A percentile compares a stretch with the other conserved stretches of the same genome.
Conservation (phyloP, 768 basidiomycete genomes). For the Xerocomellus intermedius region DNA sequence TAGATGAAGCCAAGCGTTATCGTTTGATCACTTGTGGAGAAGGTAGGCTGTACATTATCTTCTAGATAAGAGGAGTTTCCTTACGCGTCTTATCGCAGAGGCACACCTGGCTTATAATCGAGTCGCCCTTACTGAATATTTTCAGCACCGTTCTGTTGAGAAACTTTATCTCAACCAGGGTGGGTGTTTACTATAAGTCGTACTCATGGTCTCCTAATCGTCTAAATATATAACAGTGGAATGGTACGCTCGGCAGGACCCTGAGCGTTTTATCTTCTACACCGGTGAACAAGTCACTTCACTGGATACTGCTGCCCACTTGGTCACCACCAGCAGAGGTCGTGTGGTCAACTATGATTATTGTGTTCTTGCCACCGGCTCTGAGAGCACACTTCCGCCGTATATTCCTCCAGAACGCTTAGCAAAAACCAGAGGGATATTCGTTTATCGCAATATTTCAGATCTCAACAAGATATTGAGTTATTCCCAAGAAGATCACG, state of each 20-base stretch:
- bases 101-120: conserved; percentile 54
- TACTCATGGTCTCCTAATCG: not conserved
- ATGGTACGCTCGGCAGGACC: conserved; percentile 62
- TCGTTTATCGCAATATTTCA: conserved; percentile 70
- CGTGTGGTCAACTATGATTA: conserved; percentile 53
- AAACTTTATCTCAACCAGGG: conserved; percentile 59
- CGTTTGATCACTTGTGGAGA: conserved; percentile 62
- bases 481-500: conserved; percentile 48
- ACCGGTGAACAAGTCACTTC: conserved; percentile 47
- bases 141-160: conserved; percentile 56
- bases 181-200: not conserved
- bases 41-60: conserved; percentile 34
- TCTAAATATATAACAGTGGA: conserved; percentile 31
- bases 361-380: conserved; percentile 70
- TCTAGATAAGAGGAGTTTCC: conserved; percentile 16
- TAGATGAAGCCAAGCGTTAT: conserved; percentile 50
- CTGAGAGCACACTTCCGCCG: conserved; percentile 58
- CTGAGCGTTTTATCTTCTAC: conserved; percentile 53
- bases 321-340: conserved; percentile 47
- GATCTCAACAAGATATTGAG: conserved; percentile 63
- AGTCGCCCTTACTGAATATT: conserved; percentile 53
- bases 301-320: conserved; percentile 38
- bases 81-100: conserved; percentile 26
- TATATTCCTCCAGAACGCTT: conserved; percentile 46
- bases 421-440: conserved; percentile 50